Evolutionary conservation across 2,329 filamentous ascomycete species (phyloP).

Genomic region (Aspergillus proliferans): DNA sequence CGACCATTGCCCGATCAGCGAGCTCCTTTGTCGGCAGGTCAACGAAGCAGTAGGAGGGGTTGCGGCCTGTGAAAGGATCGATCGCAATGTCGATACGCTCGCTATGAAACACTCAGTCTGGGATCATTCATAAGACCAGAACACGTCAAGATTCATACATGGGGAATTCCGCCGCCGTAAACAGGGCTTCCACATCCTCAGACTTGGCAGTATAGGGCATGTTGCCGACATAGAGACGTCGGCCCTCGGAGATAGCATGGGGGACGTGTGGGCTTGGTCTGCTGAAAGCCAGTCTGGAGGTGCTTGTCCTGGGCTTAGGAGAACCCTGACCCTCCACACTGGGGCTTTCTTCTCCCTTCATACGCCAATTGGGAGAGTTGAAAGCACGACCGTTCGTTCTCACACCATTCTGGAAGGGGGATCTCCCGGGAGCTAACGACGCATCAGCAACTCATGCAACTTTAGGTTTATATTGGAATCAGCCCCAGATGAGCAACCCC

Average conservation of each 20-base stretch:
- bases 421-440: constrained; percentile 23
- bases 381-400: constrained; percentile 33
- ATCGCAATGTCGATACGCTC: constrained; percentile 62
- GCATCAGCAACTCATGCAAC: constrained; percentile 11
- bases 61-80: constrained; percentile 61
- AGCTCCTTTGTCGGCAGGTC: constrained; percentile 55
- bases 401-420: constrained; percentile 26
- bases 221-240: constrained; percentile 50
- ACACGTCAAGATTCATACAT: constrained; percentile 22
- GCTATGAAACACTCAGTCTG: constrained; percentile 27
- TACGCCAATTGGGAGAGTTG: constrained; percentile 37
- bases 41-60: constrained; percentile 70
- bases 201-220: constrained; percentile 50
- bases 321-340: constrained; percentile 21
- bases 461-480: constrained; percentile 7
- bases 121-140: background rate
- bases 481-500: constrained; percentile 12
- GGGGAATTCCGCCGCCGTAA: constrained; percentile 34
- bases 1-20: constrained; percentile 53
- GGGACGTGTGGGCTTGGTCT: constrained; percentile 25
- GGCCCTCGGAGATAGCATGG: constrained; percentile 35
- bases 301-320: constrained; percentile 21
- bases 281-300: constrained; percentile 26
- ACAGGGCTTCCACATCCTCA: constrained; percentile 45
- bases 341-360: constrained; percentile 33